Evolutionary conservation across 495 filamentous ascomycete species (phyloP).

Genomic region (Neurospora pannonica): DNA sequence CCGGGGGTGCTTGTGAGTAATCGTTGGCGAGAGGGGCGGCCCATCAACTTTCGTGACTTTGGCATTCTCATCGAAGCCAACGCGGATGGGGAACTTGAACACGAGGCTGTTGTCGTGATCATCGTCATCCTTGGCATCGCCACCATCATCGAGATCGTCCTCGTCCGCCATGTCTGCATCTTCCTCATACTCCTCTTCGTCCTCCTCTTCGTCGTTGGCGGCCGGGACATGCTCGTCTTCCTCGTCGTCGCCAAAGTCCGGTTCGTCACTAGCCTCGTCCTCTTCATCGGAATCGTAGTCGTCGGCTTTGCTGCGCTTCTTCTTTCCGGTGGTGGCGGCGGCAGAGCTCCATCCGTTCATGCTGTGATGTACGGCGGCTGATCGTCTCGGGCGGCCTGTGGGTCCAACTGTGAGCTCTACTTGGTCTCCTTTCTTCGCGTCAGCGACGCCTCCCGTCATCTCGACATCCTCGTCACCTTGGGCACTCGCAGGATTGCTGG

Average conservation of each 20-base stretch:
- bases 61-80: slow-evolving; percentile 19
- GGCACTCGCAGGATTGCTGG: slow-evolving; percentile 29
- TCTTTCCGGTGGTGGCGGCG: slow-evolving; percentile 32
- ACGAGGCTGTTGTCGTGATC: slow-evolving; percentile 43
- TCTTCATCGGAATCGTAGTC: slow-evolving; percentile 65
- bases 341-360: slow-evolving; percentile 30
- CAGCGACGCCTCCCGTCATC: slow-evolving; percentile 8
- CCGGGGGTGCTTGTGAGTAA: slow-evolving; percentile 13
- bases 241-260: slow-evolving; percentile 51
- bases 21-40: not conserved
- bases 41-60: slow-evolving; percentile 19
- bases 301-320: slow-evolving; percentile 53
- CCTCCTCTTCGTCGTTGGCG: slow-evolving; percentile 29
- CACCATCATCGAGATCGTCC: slow-evolving; percentile 36
- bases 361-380: slow-evolving; percentile 33
- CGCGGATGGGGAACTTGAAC: slow-evolving; percentile 49
- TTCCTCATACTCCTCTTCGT: slow-evolving; percentile 45
- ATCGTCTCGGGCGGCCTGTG: slow-evolving; percentile 27
- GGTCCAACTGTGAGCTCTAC: slow-evolving; percentile 17
- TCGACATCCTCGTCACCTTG: slow-evolving; percentile 24
- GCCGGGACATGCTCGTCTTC: slow-evolving; percentile 40
- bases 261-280: slow-evolving; percentile 52
- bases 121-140: slow-evolving; percentile 9
- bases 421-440: slow-evolving; percentile 3
- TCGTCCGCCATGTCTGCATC: slow-evolving; percentile 48